Percentiles rank a stretch among this genome's conserved stretches.
phyloP scores from a whole-genome alignment of 2,329 filamentous ascomycete species.

The Alternaria longipes region DNA sequence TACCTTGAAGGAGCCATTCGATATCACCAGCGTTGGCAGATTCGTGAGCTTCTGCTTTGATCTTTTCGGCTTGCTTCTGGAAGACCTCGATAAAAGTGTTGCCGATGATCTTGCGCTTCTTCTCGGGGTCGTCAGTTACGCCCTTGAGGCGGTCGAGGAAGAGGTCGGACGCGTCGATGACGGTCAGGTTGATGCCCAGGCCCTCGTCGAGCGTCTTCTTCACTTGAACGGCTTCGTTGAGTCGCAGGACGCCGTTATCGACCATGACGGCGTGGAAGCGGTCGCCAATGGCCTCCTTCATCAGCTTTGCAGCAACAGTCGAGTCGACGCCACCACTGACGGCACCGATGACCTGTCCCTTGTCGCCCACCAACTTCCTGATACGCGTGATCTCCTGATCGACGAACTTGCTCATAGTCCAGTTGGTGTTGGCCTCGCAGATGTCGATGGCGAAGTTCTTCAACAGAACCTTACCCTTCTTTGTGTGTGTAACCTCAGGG shows the following conservation, averaged over 20 bases:
- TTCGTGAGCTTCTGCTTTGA: slow-evolving; percentile 75
- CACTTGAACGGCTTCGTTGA: slow-evolving; percentile 84
- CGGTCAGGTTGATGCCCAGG: slow-evolving; percentile 88
- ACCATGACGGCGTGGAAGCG: slow-evolving; percentile 86
- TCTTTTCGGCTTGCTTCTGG: slow-evolving; percentile 77
- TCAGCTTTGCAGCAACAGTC: slow-evolving; percentile 85
- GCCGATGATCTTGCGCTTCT: slow-evolving; percentile 92
- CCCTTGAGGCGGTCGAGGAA: slow-evolving; percentile 83
- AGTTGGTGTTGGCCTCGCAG: slow-evolving; percentile 78
- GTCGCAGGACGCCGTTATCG: slow-evolving; percentile 85
- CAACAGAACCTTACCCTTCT: slow-evolving; percentile 73
- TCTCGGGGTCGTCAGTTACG: slow-evolving; percentile 77
- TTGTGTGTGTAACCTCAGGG: slow-evolving; percentile 81
- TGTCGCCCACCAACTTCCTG: slow-evolving; percentile 79
- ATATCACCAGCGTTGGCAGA: slow-evolving; percentile 76
- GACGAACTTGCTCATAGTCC: slow-evolving; percentile 87
- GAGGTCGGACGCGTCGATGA: slow-evolving; percentile 78
- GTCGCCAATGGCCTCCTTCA: slow-evolving; percentile 86
- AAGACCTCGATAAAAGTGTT: slow-evolving; percentile 84
- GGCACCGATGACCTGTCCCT: slow-evolving; percentile 82
- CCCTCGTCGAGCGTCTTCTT: slow-evolving; percentile 80
- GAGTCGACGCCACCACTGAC: slow-evolving; percentile 88
- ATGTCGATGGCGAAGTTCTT: slow-evolving; percentile 86
- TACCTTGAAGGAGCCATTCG: slow-evolving; percentile 88
- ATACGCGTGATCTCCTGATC: slow-evolving; percentile 84